phyloP scores from a whole-genome alignment of 1,284 basidiomycete species.

The Rugosomyces carneus region DNA sequence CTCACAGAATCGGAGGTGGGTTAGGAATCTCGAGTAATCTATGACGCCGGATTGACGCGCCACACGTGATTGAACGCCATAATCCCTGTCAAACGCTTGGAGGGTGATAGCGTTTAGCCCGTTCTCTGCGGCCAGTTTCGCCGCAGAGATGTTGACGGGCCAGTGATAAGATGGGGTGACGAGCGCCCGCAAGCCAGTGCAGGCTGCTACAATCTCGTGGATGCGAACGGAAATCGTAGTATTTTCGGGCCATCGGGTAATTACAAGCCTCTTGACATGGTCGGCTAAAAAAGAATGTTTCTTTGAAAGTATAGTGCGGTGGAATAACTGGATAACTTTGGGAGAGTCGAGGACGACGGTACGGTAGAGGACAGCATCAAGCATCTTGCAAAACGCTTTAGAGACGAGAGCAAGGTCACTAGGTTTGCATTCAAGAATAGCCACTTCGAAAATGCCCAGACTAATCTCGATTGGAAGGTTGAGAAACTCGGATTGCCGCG shows the following conservation, averaged over 20 bases:
- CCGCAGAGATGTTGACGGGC: constrained; percentile 15
- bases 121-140: constrained; percentile 7
- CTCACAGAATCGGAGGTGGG: constrained; percentile 35
- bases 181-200: constrained; percentile 23
- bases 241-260: constrained; percentile 22
- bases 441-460: constrained; percentile 29
- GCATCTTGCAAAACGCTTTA: constrained; percentile 22
- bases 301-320: constrained; percentile 30
- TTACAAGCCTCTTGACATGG: constrained; percentile 29
- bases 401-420: constrained; percentile 25
- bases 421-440: constrained; percentile 23
- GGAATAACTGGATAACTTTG: constrained; percentile 26
- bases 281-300: constrained; percentile 22
- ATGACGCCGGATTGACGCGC: not conserved
- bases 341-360: constrained; percentile 28
- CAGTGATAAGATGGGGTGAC: constrained; percentile 21
- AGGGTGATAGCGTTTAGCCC: constrained; percentile 21
- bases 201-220: constrained; percentile 23
- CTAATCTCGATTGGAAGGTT: constrained; percentile 27
- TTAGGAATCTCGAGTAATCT: constrained; percentile 20
- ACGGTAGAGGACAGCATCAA: constrained; percentile 30
- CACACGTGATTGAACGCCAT: not conserved
- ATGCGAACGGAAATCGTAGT: constrained; percentile 16
- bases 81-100: constrained; percentile 20
- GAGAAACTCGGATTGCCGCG: constrained; percentile 19